Evolutionary conservation across 306 rosid species (phyloP), one percentile per base, ranked within the genome.

Genomic region (Quercus robur): DNA sequence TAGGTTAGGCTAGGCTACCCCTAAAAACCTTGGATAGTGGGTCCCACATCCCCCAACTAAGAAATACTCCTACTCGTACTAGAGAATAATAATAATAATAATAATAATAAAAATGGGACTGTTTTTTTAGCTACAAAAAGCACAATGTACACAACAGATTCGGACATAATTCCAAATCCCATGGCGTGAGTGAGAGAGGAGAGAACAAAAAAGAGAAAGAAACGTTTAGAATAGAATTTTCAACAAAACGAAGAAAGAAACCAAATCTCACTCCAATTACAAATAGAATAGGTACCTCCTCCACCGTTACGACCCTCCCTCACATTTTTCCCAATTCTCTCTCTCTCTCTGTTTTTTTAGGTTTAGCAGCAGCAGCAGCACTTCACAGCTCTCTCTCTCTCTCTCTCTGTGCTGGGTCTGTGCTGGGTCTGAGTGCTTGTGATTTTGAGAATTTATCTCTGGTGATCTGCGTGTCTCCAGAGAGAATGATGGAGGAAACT

Each of bases 401-500:
- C 8, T 33, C 38, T 31, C 33, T 31, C 5, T 30, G 31, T 31
- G 33, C 33, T 10, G 46, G 7, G 18, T 20, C 25, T 25, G 71
- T 66, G 51, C 70, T 31, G 71, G 70, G 68, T 17, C 21, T 21
- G 9, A 6, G 25, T n/a, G 51, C n/a, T 68, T 41, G 44, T 6
- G 49, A 73, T 6, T 79, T 71, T 66, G 25, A 17, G 72, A 35
- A n/a, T 41, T 41, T 67, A 18, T 33, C 72, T 67, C 72, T 67
- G 52, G 77, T 71, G 88, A 86, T 80, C 83, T 73, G 75, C 58
- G 20, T 33, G 66, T 81, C 83, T 75, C 62, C 77, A 49, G 54
- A 49, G 46, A 21, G 30, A 61, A 44, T 15, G 71, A 92, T 92
- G 98, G 98, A 94, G 80, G 97, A 92, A 63, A 74, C 81, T 83